Evolutionary conservation across 2,329 filamentous ascomycete species (phyloP).

Genomic region (Bipolaris sorokiniana): DNA sequence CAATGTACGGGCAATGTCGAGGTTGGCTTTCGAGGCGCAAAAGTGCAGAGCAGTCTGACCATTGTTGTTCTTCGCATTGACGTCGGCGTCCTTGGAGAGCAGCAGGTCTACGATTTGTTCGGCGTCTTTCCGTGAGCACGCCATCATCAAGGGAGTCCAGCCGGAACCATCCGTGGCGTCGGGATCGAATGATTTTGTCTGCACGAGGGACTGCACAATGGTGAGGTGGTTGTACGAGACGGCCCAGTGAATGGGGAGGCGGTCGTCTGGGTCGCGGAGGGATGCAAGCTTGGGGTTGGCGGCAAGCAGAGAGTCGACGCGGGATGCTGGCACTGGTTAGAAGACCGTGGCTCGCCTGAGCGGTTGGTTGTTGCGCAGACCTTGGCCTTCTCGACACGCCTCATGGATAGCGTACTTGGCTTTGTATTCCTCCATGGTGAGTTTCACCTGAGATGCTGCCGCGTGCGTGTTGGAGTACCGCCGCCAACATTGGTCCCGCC

Average conservation of each 20-base stretch:
- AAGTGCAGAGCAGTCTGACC: conserved; percentile 90
- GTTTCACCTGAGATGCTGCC: background rate
- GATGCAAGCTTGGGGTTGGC: conserved; percentile 79
- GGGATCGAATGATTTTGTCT: conserved; percentile 77
- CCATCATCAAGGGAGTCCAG: conserved; percentile 87
- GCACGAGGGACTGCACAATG: conserved; percentile 74
- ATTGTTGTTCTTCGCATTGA: conserved; percentile 73
- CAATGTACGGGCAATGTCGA: conserved; percentile 81
- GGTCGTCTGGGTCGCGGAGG: conserved; percentile 81
- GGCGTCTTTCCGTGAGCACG: conserved; percentile 73
- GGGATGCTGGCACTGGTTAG: conserved; percentile 66
- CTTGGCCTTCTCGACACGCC: conserved; percentile 81
- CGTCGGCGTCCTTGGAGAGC: conserved; percentile 71
- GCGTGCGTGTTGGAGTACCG: background rate
- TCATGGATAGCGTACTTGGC: conserved; percentile 84
- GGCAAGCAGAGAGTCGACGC: conserved; percentile 76
- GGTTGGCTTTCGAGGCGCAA: conserved; percentile 84
- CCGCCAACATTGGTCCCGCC: conserved; percentile 7
- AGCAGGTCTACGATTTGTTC: conserved; percentile 72
- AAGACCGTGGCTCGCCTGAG: conserved; percentile 59
- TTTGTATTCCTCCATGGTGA: conserved; percentile 39
- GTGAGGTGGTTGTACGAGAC: conserved; percentile 79
- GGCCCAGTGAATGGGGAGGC: conserved; percentile 93
- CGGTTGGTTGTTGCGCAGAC: conserved; percentile 57
- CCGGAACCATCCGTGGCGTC: conserved; percentile 81